These are phyloP conservation scores for Cercophora scortea DNA, from an alignment of 495 filamentous ascomycete genomes.

Conservation along the genomic window DNA sequence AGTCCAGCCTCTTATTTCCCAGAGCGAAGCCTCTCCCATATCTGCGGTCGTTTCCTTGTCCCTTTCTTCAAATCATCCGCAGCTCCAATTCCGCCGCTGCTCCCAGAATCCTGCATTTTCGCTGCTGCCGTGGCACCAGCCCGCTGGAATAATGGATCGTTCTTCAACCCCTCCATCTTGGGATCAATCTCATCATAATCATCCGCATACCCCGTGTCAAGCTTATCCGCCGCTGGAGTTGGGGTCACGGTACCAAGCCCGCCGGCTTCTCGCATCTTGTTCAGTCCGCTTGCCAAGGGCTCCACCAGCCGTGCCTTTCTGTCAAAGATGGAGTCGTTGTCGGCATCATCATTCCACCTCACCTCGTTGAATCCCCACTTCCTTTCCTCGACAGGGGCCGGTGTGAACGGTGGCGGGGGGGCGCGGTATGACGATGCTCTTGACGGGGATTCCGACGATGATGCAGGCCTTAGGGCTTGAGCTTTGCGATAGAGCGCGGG, in stretches of 20 bases:
- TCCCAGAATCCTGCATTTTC: neutral
- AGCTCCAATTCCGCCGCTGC: neutral
- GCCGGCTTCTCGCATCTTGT: slow-evolving; percentile 22
- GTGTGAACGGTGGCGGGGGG: slow-evolving; percentile 3
- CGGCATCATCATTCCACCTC: slow-evolving; percentile 8
- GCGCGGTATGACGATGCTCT: neutral
- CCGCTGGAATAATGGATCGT: slow-evolving; percentile 17
- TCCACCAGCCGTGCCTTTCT: slow-evolving; percentile 18
- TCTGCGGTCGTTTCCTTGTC: slow-evolving; percentile 6
- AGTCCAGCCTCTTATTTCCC: neutral
- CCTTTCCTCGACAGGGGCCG: neutral
- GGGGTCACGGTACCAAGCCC: neutral
- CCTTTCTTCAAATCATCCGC: neutral
- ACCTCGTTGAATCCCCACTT: slow-evolving; percentile 10
- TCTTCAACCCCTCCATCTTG: slow-evolving; percentile 17
- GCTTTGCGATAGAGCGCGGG: slow-evolving; percentile 29
- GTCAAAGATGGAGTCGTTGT: slow-evolving; percentile 1
- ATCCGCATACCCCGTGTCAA: slow-evolving; percentile 7
- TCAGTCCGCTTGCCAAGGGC: slow-evolving; percentile 19
- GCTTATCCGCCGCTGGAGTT: slow-evolving; percentile 6
- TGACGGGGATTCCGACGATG: neutral
- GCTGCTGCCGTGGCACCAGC: slow-evolving; percentile 4
- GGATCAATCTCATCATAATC: slow-evolving; percentile 27
- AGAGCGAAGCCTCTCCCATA: slow-evolving; percentile 14
- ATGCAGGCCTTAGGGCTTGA: slow-evolving; percentile 17